A percentile compares a stretch with the other conserved stretches of the same genome.
These are phyloP conservation scores for Mucor saturninus DNA, from an alignment of 371 early-diverging fungal species.

Conservation along the genomic window DNA sequence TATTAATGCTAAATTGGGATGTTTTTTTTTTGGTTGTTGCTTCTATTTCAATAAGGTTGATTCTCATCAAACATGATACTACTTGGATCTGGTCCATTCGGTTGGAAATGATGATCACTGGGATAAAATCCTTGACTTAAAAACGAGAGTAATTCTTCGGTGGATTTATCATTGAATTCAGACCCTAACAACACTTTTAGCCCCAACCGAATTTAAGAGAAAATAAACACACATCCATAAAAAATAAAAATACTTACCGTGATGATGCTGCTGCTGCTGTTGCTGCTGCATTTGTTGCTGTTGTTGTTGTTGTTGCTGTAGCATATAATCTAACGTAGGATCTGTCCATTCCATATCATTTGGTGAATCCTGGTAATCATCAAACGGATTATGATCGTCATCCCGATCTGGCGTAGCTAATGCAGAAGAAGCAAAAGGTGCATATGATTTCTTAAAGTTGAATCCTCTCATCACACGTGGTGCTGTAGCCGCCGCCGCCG, in stretches of 20 bases:
- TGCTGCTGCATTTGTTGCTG: too few species aligned
- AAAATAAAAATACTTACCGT: conserved; percentile 6
- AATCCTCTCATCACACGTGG: conserved; percentile 3
- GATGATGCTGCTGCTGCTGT: neutral
- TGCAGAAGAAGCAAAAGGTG: conserved; percentile 27
- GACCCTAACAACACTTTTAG: neutral
- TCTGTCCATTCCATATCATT: conserved; percentile 30
- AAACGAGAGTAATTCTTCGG: conserved; percentile 15
- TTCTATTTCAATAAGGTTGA: neutral
- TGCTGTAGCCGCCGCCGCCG: neutral
- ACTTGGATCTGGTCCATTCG: conserved; percentile 10
- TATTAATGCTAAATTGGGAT: too few species aligned
- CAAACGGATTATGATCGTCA: conserved; percentile 28
- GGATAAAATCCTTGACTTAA: conserved; percentile 11
- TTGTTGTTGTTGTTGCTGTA: conserved; percentile 8
- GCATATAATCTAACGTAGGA: conserved; percentile 17
- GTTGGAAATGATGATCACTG: neutral
- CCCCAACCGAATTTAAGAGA: too few species aligned
- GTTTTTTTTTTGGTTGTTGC: too few species aligned
- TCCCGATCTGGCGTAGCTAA: conserved; percentile 26
- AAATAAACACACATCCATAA: too few species aligned
- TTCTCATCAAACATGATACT: conserved; percentile 18
- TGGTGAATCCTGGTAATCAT: neutral
- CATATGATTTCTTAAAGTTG: conserved; percentile 16
- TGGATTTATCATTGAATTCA: conserved; percentile 13